phyloP scores from a whole-genome alignment of 73 alveolate species.

The Urostyla sp. region DNA sequence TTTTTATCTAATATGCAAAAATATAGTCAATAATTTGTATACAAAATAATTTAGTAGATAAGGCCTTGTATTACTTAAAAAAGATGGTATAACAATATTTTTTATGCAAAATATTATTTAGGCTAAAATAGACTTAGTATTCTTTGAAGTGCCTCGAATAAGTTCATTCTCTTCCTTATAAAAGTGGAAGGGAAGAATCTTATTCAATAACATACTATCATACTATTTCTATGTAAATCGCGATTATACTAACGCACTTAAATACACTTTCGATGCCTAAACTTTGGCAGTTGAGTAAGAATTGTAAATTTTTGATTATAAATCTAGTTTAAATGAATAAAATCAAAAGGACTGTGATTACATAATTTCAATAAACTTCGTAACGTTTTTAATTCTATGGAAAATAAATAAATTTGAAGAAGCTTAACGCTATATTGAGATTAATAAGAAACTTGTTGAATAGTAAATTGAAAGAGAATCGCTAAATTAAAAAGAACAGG shows the following conservation, averaged over 20 bases:
- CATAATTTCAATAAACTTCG: conserved; percentile 48
- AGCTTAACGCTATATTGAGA: conserved; percentile 45
- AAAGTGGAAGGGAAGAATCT: conserved; percentile 56
- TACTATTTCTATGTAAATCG: conserved; percentile 29
- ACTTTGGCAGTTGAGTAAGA: conserved; percentile 36
- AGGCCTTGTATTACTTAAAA: background rate
- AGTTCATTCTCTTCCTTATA: background rate
- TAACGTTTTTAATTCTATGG: conserved; percentile 59
- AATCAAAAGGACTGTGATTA: conserved; percentile 55
- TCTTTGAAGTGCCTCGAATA: background rate
- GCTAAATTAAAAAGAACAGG: background rate
- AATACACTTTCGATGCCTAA: conserved; percentile 51
- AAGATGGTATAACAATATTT: conserved; percentile 3
- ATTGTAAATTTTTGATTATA: background rate
- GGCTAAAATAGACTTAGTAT: conserved; percentile 12
- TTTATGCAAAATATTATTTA: background rate
- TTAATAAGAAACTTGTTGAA: conserved; percentile 14
- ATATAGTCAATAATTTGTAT: conserved; percentile 16
- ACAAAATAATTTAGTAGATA: conserved; percentile 12
- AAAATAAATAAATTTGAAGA: conserved; percentile 33
- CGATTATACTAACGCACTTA: conserved; percentile 46
- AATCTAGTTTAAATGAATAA: conserved; percentile 39
- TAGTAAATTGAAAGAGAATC: conserved; percentile 33
- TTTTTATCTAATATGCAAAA: background rate
- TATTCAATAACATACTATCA: conserved; percentile 42